Evolutionary conservation across 371 early-diverging fungal genomes (phyloP).

Genomic region (Lichtheimia ramosa): DNA sequence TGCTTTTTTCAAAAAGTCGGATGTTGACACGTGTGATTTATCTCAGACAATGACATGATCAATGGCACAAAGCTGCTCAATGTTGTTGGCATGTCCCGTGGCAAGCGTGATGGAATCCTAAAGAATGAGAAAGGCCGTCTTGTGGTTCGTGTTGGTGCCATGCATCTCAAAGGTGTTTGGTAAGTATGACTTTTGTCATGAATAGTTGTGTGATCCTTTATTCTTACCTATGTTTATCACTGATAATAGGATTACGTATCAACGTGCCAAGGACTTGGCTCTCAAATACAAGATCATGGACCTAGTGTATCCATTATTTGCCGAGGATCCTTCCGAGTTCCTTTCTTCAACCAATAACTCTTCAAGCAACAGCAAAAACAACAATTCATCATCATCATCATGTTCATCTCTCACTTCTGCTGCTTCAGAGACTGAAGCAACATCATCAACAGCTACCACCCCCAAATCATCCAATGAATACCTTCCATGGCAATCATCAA

Average conservation of each 20-base stretch:
- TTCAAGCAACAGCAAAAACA: not conserved
- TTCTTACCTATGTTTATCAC: conserved; percentile 11
- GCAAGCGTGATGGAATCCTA: conserved; percentile 83
- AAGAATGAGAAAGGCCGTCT: conserved; percentile 82
- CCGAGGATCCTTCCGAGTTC: conserved; percentile 53
- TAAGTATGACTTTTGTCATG: conserved; percentile 34
- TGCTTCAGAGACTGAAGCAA: not conserved
- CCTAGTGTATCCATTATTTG: conserved; percentile 67
- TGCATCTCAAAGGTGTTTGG: conserved; percentile 89
- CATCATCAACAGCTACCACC: not conserved
- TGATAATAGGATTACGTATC: conserved; percentile 54
- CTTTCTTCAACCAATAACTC: conserved; percentile 33
- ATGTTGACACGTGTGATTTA: not conserved
- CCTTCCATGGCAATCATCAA: not conserved
- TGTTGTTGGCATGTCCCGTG: conserved; percentile 84
- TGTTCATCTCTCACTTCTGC: too few relatives aligned
- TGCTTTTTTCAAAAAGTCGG: too few relatives aligned
- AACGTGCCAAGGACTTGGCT: conserved; percentile 60
- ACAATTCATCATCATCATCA: too few relatives aligned
- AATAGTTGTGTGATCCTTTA: conserved; percentile 39
- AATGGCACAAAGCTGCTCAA: conserved; percentile 86
- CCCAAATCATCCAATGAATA: not conserved
- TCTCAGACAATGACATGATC: conserved; percentile 73
- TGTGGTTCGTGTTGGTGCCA: conserved; percentile 82
- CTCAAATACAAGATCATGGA: conserved; percentile 62